phyloP scores from a whole-genome alignment of 73 alveolate species.

The Uronychia setigera region DNA sequence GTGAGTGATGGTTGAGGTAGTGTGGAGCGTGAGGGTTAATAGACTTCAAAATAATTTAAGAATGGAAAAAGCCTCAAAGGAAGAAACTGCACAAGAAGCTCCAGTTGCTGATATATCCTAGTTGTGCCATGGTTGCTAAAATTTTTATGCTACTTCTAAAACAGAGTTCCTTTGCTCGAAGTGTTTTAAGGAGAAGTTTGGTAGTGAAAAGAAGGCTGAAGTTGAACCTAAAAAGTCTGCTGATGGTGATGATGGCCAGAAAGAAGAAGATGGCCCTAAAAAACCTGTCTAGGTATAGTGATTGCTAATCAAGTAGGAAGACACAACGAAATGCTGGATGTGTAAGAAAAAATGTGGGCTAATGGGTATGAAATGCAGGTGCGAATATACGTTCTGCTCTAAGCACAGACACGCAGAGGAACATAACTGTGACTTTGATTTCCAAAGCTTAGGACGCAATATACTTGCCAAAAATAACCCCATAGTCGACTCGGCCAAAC shows the following conservation, averaged over 20 bases:
- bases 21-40: no score
- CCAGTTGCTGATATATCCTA: neutral
- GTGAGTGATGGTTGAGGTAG: no score
- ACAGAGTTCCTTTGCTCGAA: slow-evolving; percentile 34
- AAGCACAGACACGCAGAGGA: slow-evolving; percentile 21
- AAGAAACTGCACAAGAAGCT: neutral
- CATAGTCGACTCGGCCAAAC: neutral
- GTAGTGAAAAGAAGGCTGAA: neutral
- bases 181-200: slow-evolving; percentile 13
- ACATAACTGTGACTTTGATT: slow-evolving; percentile 10
- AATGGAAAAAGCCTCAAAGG: neutral
- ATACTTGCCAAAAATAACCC: neutral
- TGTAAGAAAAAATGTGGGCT: slow-evolving; percentile 10
- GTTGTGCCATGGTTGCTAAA: slow-evolving; percentile 20
- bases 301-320: neutral
- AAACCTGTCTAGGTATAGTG: neutral
- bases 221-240: neutral
- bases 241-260: neutral
- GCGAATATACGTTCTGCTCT: slow-evolving; percentile 10
- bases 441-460: neutral
- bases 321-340: slow-evolving; percentile 1
- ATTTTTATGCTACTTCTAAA: slow-evolving; percentile 13
- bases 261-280: neutral
- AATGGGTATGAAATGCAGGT: slow-evolving; percentile 3
- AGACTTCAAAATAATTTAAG: neutral